Conservation (phyloP, 1,284 basidiomycete species). For the Puccinia brachypodii region DNA sequence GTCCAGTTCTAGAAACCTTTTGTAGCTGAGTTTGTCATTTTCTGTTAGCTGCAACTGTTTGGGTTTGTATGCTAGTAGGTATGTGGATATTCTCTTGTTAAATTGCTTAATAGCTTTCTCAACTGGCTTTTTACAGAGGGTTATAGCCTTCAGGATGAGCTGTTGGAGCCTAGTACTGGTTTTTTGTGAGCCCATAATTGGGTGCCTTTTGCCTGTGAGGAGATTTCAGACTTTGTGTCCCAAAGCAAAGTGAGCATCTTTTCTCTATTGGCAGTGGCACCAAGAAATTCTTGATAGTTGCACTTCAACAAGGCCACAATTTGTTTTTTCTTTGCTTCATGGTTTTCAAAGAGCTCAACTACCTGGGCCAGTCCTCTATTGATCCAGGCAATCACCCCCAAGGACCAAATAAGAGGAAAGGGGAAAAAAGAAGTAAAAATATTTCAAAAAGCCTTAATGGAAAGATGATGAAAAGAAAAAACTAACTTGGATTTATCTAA, state of each 20-base stretch:
- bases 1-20: neutral
- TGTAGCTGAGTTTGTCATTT: neutral
- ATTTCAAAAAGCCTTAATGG: too few species aligned
- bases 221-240: neutral
- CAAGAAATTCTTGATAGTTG: too few species aligned
- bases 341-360: too few species aligned
- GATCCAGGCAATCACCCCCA: too few species aligned
- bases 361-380: too few species aligned
- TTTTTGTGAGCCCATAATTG: neutral
- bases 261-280: too few species aligned
- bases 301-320: too few species aligned
- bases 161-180: neutral
- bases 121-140: neutral
- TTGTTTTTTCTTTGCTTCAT: too few species aligned
- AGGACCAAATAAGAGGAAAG: too few species aligned
- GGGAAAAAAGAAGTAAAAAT: too few species aligned
- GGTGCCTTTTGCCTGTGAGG: neutral
- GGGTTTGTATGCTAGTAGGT: neutral
- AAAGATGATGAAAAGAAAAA: too few species aligned
- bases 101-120: neutral
- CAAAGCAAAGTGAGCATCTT: neutral
- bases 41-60: neutral
- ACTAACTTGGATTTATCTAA: too few species aligned
- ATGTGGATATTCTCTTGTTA: neutral
- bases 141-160: neutral